Base-by-base conservation (phyloP, 345 rosid genomes). In the Carallia pectinifolia region DNA sequence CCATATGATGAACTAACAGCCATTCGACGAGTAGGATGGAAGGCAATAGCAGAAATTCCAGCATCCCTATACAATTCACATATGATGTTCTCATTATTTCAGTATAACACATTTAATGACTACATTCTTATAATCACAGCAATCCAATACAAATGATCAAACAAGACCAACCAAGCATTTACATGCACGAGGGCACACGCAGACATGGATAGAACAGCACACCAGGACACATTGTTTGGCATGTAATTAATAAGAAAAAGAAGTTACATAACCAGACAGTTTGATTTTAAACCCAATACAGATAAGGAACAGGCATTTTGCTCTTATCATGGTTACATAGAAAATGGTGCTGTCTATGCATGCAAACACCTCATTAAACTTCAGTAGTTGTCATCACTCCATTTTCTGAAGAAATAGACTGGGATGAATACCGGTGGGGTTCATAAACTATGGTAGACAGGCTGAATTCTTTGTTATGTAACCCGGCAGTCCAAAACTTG, bases 401-500 rank as follows among this genome's bases (percentile, higher is more conserved):
- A 74, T 31, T 37, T 39, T 27, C 40, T 33, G 5, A 55, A 55
- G 36, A 36, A 66, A 29, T 16, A 40, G 12, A 58, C n/a, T 15
- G 73, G 16, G 6, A 36, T 40, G 70, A 56, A 59, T 19, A 92
- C 97, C 92, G 86, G 85, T 95, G 99, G 68, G 99, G 99, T 77
- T 95, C 99, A 61, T 95, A 91, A 53, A 95, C 86, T 59, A 92
- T 77, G 33, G 99, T 95, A 47, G 93, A 84, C 78, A 95, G 76
- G 72, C 78, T 87, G 81, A 92, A 89, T 23, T 79, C 76, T 74
- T 84, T 91, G 64, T 82, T 82, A 73, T 80, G 84, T 61, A 89
- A 77, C 67, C 77, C 81, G 33, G 81, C 79, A 48, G 44, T 70
- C 99, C 99, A 95, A 75, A 95, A 89, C 82, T 92, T 95, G 23